These are phyloP conservation scores for Phyllosticta ampelicida DNA, from an alignment of 2,329 filamentous ascomycete genomes.

Conservation along the genomic window DNA sequence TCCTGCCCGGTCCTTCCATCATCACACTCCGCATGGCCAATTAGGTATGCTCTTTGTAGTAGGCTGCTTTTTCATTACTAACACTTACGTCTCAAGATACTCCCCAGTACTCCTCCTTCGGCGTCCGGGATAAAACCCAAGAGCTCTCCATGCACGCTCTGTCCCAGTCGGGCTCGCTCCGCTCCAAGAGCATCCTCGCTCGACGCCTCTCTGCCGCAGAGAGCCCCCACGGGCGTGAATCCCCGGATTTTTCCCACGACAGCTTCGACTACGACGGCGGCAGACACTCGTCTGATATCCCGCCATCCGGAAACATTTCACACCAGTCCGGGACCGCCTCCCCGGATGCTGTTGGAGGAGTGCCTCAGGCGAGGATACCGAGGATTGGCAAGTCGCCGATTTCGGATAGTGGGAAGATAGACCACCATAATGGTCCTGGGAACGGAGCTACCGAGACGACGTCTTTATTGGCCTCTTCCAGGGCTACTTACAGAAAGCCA, in stretches of 20 bases:
- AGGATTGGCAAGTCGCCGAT: background rate
- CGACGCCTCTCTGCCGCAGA: constrained; percentile 1
- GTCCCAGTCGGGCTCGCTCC: constrained; percentile 17
- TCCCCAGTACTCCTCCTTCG: constrained; percentile 60
- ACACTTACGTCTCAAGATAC: constrained; percentile 45
- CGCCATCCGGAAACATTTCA: background rate
- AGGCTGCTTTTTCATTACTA: background rate
- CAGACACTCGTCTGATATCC: constrained; percentile 1
- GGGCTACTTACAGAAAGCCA: constrained; percentile 1
- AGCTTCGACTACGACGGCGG: constrained; percentile 1
- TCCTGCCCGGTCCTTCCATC: constrained; percentile 61
- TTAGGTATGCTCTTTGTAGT: constrained; percentile 36
- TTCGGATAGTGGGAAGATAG: background rate
- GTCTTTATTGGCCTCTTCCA: constrained; percentile 28
- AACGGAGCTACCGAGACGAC: constrained; percentile 17
- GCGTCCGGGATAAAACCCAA: constrained; percentile 75
- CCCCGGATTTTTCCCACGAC: constrained; percentile 1
- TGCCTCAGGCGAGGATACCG: background rate
- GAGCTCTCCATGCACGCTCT: constrained; percentile 77
- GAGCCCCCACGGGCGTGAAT: constrained; percentile 1
- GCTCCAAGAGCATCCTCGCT: constrained; percentile 7
- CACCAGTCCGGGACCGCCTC: constrained; percentile 7
- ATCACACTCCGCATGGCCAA: constrained; percentile 51
- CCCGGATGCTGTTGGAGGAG: background rate
- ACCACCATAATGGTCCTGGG: background rate